Base-by-base conservation (phyloP, 139 green algal genomes). In the Prasinococcaceae sp. region DNA sequence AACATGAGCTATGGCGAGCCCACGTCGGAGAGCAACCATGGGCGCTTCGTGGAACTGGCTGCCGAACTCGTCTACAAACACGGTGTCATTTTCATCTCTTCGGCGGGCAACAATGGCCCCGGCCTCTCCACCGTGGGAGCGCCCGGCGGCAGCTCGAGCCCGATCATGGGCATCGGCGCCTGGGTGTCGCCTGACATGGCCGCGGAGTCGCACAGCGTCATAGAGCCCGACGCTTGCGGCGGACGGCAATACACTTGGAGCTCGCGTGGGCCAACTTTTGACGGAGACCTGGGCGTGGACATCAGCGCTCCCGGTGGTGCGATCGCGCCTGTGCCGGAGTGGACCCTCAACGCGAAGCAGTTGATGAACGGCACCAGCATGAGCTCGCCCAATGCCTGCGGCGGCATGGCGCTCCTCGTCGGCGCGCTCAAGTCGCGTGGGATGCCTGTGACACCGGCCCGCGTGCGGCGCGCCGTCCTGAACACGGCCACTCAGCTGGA, bases 321-420 rank as follows among this genome's bases (percentile, higher is more conserved):
- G 19, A 70, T 90, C 16, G 75, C 86, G 4, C 72, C 80, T 0
- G 85, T 95, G 48, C 85, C 86, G 1, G 60, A 77, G 30, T 93
- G 81, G 79, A 81, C 68, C 1, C 64, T 61, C 38, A 63, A 84
- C 66, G 25, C 10, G 30, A 58, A 78, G 3, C 77, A 89, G 73
- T 72, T 94, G 17, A 93, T 93, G 82, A 94, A 94, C 50, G 86
- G 80, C 32, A 85, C 78, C 36, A 69, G 53, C 55, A 93, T 94
- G 85, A 49, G 75, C 3, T 79, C 72, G 0, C 83, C 85, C 27
- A 81, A 74, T 60, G 82, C 78, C 1, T 78, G 53, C 32, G 84
- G 84, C 9, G 84, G 72, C 32, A 58, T 92, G 19, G 83, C 84
- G 8, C 75, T 94, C 41, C 30, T 94, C 12, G 52, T 94, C 28